phyloP scores from a whole-genome alignment of 2,329 filamentous ascomycete species.

The Penicillium sp. region DNA sequence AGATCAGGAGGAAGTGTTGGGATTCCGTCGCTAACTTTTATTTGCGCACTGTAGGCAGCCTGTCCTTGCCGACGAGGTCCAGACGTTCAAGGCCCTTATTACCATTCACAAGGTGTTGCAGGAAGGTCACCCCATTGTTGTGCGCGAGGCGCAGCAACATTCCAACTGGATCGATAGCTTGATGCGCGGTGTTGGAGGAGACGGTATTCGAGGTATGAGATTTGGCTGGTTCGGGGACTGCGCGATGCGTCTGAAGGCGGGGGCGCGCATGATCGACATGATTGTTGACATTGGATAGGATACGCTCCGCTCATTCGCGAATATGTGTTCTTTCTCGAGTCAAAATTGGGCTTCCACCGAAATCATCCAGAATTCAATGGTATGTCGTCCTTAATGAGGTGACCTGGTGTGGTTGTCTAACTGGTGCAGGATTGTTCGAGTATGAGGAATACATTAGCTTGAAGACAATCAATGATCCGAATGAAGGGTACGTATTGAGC shows the following conservation, averaged over 20 bases:
- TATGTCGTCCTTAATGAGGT: conserved; percentile 25
- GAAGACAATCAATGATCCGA: conserved; percentile 97
- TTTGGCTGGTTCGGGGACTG: not conserved
- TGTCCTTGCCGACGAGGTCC: conserved; percentile 96
- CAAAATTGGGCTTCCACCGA: conserved; percentile 94
- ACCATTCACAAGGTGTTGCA: conserved; percentile 97
- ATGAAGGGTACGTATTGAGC: conserved; percentile 70
- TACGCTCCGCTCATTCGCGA: conserved; percentile 92
- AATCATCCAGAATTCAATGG: conserved; percentile 98
- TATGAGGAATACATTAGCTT: conserved; percentile 98
- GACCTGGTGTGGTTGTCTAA: conserved; percentile 9
- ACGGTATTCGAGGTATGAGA: conserved; percentile 70
- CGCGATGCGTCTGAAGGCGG: not conserved
- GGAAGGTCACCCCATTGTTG: conserved; percentile 84
- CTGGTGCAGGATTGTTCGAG: conserved; percentile 71
- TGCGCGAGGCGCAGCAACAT: conserved; percentile 87
- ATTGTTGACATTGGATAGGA: conserved; percentile 42
- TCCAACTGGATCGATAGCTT: conserved; percentile 89
- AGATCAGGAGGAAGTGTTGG: not conserved
- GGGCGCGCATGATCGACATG: conserved; percentile 1
- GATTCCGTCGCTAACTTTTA: conserved; percentile 9
- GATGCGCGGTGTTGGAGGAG: conserved; percentile 75
- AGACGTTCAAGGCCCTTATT: conserved; percentile 98
- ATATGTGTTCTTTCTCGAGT: conserved; percentile 92
- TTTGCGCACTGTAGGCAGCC: conserved; percentile 64